Conservation (phyloP, 108 stramenopile genomes). For the Nitzschia putrida region DNA sequence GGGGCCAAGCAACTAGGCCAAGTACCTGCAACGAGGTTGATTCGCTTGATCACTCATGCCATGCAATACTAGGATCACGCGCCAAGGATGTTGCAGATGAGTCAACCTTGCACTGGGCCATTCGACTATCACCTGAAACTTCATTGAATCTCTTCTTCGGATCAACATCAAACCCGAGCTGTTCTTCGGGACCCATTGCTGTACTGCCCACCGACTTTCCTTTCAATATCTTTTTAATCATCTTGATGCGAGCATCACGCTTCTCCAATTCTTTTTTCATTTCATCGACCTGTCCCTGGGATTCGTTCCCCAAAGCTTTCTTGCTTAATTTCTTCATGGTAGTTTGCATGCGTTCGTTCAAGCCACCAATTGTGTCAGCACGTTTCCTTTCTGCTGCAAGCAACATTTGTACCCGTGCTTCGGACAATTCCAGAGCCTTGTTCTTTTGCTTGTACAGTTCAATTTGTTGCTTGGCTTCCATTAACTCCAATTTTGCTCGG, state of each 20-base stretch:
- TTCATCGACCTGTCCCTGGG: not conserved
- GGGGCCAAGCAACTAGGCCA: too few relatives aligned
- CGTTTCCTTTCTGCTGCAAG: conserved; percentile 10
- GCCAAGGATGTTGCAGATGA: not conserved
- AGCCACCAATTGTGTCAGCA: not conserved
- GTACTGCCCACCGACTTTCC: not conserved
- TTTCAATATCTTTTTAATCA: conserved; percentile 1
- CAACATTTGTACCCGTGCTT: not conserved
- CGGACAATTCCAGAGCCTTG: conserved; percentile 4
- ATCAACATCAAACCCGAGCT: too few relatives aligned
- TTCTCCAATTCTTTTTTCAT: not conserved
- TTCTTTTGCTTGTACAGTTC: not conserved
- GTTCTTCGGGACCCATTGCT: too few relatives aligned
- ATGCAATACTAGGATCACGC: too few relatives aligned
- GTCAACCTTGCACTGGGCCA: not conserved
- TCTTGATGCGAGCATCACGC: not conserved
- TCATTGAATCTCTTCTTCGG: too few relatives aligned
- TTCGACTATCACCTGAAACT: too few relatives aligned
- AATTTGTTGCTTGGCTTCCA: not conserved
- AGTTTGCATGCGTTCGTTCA: conserved; percentile 8
- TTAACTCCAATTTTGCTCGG: not conserved
- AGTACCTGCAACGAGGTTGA: too few relatives aligned
- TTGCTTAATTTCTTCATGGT: conserved; percentile 2
- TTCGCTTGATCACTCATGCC: too few relatives aligned
- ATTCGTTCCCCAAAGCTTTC: conserved; percentile 1